Base-by-base conservation (phyloP, 345 rosid species). In the Angophora floribunda region DNA sequence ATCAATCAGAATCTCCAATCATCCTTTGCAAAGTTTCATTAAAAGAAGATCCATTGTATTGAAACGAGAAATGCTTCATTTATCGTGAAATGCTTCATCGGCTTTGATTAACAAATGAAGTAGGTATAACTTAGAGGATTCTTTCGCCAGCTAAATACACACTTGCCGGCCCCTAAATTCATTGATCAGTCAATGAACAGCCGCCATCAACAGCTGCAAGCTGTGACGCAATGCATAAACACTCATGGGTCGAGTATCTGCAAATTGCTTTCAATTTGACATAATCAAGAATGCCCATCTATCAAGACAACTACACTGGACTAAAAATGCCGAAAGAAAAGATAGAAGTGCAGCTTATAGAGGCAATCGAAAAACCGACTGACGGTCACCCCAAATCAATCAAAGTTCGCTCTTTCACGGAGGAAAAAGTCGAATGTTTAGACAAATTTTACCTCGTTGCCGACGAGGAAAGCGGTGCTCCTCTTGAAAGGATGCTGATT, bases 401-500 rank as follows among this genome's bases (percentile, higher is more conserved):
- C 82, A 75, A 36, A 75, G 26, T 36, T 75, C 0, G 82, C 82
- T 17, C 49, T 75, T 36, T 75, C 3, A 17, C 44, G 82, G 82
- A 36, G 82, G 82, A 75, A 75, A 75, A 75, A 4, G 61, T 10
- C 8, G 28, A 75, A 75, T 75, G 28, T 41, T 4, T 8, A 52
- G 49, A 86, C 87, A 32, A 86, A 45, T 86, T 85, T 49, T 87
- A 96, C 99, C 98, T 98, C 99, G 85, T 98, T 98, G 85, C 99
- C 99, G 4, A 98, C 96, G 89, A 98, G 98, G n/a, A 98, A 97
- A 86, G 98, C 99, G 0, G 99, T 98, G 90, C 93, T 96, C 90
- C 89, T 94, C 88, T 93, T 93, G 70, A 97, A 98, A 88, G 99
- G 99, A 90, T 94, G 99, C 22, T 95, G 93, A n/a, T 92, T 93